Percentiles rank a stretch among this genome's conserved stretches.
Conservation (phyloP, 2,329 filamentous ascomycete species). For the Neurospora crassa region DNA sequence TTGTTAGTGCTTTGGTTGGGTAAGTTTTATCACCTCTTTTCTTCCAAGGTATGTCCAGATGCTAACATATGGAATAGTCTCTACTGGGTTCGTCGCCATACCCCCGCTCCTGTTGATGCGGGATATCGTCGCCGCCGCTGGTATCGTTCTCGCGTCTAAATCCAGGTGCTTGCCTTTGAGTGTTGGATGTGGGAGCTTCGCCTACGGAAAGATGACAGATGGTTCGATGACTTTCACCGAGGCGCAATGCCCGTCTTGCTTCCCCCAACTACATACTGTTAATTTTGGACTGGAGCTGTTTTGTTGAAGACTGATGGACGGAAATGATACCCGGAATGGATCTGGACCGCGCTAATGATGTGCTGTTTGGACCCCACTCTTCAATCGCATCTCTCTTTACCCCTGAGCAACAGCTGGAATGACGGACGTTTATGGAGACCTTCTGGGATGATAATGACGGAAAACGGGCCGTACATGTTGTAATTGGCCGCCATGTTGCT, state of each 20-base stretch:
- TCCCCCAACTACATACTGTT: background rate
- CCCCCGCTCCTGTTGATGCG: conserved; percentile 12
- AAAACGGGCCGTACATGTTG: background rate
- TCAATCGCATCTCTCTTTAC: background rate
- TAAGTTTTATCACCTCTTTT: conserved; percentile 3
- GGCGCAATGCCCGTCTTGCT: background rate
- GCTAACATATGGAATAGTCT: conserved; percentile 18
- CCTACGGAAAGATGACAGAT: background rate
- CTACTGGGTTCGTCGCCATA: conserved; percentile 40
- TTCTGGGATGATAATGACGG: background rate
- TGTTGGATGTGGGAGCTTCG: background rate
- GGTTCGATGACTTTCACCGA: background rate
- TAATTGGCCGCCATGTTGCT: background rate
- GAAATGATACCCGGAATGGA: background rate
- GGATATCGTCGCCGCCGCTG: conserved; percentile 28
- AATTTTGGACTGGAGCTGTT: background rate
- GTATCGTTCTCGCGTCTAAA: conserved; percentile 35
- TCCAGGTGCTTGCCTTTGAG: background rate
- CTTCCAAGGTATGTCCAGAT: background rate
- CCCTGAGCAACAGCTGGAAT: background rate
- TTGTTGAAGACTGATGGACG: background rate
- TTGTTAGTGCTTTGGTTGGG: conserved; percentile 51
- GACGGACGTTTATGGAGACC: background rate
- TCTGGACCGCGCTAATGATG: background rate
- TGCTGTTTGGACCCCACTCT: background rate